phyloP scores from a whole-genome alignment of 345 rosid genomes.

The Kernera saxatilis region DNA sequence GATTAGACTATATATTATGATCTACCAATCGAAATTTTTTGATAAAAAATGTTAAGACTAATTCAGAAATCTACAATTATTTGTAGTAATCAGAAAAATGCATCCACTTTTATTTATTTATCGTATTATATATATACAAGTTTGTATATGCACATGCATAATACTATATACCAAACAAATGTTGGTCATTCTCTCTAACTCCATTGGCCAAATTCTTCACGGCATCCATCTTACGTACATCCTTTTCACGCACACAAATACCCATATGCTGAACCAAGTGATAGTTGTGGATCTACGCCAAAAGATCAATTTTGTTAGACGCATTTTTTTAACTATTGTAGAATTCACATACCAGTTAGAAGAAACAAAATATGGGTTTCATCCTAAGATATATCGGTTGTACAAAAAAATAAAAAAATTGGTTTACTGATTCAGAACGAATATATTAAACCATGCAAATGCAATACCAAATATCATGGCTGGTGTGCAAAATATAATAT shows the following conservation, averaged over 20 bases:
- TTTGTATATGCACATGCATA: slow-evolving; percentile 1
- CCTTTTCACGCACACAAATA: not conserved
- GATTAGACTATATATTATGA: not conserved
- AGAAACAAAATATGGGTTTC: not conserved
- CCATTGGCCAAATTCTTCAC: slow-evolving; percentile 12
- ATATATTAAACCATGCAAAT: not conserved
- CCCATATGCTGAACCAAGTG: not conserved
- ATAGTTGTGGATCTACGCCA: not conserved
- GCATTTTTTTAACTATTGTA: not conserved
- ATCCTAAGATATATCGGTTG: not conserved
- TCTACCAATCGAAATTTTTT: not conserved
- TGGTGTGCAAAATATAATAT: not conserved
- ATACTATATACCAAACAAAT: not conserved
- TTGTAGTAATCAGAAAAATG: not conserved
- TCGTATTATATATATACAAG: not conserved
- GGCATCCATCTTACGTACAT: not conserved
- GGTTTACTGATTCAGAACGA: not conserved
- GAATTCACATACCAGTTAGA: not conserved
- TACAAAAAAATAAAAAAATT: not conserved
- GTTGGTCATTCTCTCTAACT: slow-evolving; percentile 7
- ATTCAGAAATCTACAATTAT: not conserved
- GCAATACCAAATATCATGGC: not conserved
- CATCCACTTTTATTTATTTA: not conserved
- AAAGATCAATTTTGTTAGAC: not conserved
- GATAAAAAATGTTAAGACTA: not conserved